phyloP scores from a whole-genome alignment of 805 yeast genomes.

The Ogataea philodendri region DNA sequence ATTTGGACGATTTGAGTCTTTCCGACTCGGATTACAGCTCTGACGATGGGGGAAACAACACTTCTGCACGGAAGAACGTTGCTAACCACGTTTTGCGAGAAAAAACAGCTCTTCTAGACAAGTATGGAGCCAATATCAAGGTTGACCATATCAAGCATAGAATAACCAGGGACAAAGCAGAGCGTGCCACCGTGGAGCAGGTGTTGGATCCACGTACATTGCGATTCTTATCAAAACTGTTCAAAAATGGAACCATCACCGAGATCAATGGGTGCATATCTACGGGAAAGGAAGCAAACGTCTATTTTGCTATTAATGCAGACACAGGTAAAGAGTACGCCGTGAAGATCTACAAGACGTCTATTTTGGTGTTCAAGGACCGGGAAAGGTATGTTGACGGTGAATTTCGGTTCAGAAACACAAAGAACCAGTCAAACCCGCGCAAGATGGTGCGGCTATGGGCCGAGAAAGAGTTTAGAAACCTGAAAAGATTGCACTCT shows the following conservation, averaged over 20 bases:
- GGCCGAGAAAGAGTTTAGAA: conserved; percentile 98
- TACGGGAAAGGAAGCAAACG: conserved; percentile 99
- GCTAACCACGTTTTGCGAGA: conserved; percentile 27
- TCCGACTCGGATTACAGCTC: conserved; percentile 15
- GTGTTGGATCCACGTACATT: conserved; percentile 94
- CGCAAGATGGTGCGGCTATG: conserved; percentile 96
- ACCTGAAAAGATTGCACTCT: conserved; percentile 74
- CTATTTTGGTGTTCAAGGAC: conserved; percentile 94
- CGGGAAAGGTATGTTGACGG: conserved; percentile 96
- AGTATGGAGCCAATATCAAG: conserved; percentile 62
- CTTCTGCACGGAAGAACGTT: not conserved
- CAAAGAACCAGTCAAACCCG: conserved; percentile 85
- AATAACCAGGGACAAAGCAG: conserved; percentile 75
- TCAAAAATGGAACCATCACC: conserved; percentile 79
- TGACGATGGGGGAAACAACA: conserved; percentile 4
- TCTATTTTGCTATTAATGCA: conserved; percentile 71
- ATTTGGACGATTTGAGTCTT: conserved; percentile 8
- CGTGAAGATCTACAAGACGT: conserved; percentile 91
- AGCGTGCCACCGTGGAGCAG: conserved; percentile 95
- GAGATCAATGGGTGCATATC: conserved; percentile 90
- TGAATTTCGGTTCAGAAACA: conserved; percentile 86
- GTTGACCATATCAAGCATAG: conserved; percentile 60
- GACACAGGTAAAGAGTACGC: conserved; percentile 62
- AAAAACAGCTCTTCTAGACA: conserved; percentile 53
- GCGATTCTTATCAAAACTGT: conserved; percentile 74